These are phyloP conservation scores for Dictyostelium citrinum DNA, from an alignment of 78 protist genomes.

Conservation along the genomic window DNA sequence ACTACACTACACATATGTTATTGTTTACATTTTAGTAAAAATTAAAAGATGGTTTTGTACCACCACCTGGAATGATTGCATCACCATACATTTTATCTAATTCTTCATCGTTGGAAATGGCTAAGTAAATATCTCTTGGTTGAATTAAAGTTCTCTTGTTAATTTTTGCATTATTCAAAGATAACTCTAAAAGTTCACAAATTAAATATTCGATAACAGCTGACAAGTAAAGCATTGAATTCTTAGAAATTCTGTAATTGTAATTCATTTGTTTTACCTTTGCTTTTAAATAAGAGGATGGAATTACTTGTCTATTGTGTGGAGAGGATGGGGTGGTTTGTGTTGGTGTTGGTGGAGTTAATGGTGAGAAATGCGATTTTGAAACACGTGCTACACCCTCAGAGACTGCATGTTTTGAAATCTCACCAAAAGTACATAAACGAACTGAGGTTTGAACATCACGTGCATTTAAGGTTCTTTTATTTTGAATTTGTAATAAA, in stretches of 20 bases:
- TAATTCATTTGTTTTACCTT: neutral
- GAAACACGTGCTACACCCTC: neutral
- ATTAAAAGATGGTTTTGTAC: neutral
- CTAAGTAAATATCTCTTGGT: neutral
- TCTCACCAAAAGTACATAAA: neutral
- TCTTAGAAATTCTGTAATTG: neutral
- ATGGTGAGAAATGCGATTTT: too few relatives aligned
- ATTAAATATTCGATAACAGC: constrained; percentile 12
- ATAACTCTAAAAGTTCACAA: constrained; percentile 1
- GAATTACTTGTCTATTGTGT: neutral
- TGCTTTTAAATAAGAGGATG: neutral
- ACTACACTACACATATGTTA: too few relatives aligned
- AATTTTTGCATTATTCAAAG: neutral
- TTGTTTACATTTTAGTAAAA: too few relatives aligned
- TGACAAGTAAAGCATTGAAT: neutral
- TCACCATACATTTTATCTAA: neutral
- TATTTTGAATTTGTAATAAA: neutral
- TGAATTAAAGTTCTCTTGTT: neutral
- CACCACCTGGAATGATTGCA: neutral
- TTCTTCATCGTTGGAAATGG: neutral
- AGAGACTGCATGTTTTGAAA: neutral
- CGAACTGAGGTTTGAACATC: neutral
- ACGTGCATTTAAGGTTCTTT: neutral
- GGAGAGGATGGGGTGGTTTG: neutral
- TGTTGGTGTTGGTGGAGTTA: too few relatives aligned